Evolutionary conservation across 1,284 basidiomycete genomes (phyloP).

Genomic region (Athelia sp.): DNA sequence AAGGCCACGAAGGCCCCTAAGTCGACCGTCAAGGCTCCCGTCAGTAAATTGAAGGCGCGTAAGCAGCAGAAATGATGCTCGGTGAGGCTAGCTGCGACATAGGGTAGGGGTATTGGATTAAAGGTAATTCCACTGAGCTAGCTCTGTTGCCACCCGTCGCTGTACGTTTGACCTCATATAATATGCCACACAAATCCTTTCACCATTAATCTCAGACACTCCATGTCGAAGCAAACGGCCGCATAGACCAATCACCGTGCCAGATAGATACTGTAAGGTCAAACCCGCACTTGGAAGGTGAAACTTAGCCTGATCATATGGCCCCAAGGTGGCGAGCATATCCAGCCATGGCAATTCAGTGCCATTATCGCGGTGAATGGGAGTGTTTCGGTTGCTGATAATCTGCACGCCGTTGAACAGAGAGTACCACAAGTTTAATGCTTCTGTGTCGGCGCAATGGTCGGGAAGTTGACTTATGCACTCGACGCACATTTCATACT

Average conservation of each 20-base stretch:
- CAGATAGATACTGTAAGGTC: neutral
- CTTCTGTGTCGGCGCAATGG: neutral
- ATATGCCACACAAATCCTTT: constrained; percentile 2
- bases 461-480: neutral
- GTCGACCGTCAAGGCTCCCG: no score
- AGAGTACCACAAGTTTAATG: constrained; percentile 1
- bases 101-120: no score
- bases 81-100: no score
- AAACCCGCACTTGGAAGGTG: neutral
- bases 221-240: constrained; percentile 6
- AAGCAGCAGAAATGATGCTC: no score
- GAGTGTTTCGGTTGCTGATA: constrained; percentile 5
- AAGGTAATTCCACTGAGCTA: no score
- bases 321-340: constrained; percentile 2
- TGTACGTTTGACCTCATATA: constrained; percentile 8
- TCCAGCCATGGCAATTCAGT: constrained; percentile 2
- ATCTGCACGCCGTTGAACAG: constrained; percentile 4
- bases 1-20: no score
- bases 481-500: neutral
- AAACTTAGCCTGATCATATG: neutral
- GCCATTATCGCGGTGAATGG: constrained; percentile 3
- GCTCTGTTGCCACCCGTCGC: no score
- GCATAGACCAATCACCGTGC: constrained; percentile 5
- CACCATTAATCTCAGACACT: neutral
- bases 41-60: no score